phyloP scores from a whole-genome alignment of 768 basidiomycete species.

The Podaxis sp. region DNA sequence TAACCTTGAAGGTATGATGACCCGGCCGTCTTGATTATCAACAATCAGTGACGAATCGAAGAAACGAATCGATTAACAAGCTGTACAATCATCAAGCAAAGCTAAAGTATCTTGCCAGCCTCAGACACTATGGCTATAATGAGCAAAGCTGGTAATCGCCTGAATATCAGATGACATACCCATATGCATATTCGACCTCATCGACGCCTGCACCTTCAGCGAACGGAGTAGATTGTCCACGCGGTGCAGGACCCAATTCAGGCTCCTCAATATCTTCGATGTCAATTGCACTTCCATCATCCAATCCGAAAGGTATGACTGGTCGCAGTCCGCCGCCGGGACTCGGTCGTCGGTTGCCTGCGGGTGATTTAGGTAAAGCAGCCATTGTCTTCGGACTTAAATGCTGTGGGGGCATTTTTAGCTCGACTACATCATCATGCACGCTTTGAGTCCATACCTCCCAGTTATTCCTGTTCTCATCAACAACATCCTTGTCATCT shows the following conservation, averaged over 20 bases:
- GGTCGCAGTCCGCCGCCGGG: conserved; percentile 85
- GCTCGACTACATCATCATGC: conserved; percentile 10
- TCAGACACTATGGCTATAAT: conserved; percentile 9
- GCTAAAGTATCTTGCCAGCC: neutral
- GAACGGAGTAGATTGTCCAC: conserved; percentile 73
- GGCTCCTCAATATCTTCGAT: conserved; percentile 74
- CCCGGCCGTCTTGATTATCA: neutral
- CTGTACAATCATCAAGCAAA: neutral
- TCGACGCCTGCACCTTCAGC: conserved; percentile 82
- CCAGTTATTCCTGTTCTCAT: conserved; percentile 94
- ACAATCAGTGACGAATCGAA: neutral
- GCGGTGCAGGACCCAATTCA: conserved; percentile 74
- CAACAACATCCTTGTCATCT: conserved; percentile 61
- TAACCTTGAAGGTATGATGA: neutral
- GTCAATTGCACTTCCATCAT: conserved; percentile 74
- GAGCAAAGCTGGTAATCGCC: neutral
- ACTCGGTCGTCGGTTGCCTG: conserved; percentile 77
- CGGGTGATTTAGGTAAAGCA: conserved; percentile 88
- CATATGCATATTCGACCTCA: conserved; percentile 88
- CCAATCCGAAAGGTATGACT: conserved; percentile 70
- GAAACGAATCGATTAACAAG: neutral
- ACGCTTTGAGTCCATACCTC: conserved; percentile 58
- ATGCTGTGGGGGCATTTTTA: conserved; percentile 52
- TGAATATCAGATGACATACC: conserved; percentile 45
- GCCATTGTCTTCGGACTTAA: conserved; percentile 97